Percentiles rank a stretch among this genome's conserved stretches.
These are phyloP conservation scores for Pyronema domesticum DNA, from an alignment of 495 filamentous ascomycete species.

Conservation along the genomic window DNA sequence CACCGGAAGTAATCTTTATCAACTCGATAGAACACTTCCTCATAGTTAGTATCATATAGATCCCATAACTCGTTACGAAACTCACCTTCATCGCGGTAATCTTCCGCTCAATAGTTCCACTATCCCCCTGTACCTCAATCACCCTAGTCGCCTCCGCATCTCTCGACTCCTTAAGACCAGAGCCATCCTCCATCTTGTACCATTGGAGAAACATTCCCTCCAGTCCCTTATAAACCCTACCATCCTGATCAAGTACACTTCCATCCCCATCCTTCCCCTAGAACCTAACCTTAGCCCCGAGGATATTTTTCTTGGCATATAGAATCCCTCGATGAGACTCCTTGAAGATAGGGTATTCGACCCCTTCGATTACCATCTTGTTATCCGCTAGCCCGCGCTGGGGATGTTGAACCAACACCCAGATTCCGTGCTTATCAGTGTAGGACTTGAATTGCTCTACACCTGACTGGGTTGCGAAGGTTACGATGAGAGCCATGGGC, in stretches of 20 bases:
- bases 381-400: background rate
- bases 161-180: too few species aligned
- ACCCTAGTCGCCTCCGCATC: too few species aligned
- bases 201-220: constrained; percentile 47
- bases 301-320: background rate
- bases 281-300: background rate
- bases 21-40: too few species aligned
- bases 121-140: too few species aligned
- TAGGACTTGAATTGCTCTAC: background rate
- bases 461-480: background rate
- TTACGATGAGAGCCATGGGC: background rate
- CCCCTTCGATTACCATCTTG: background rate
- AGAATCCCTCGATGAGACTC: background rate
- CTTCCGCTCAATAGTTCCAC: too few species aligned
- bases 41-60: too few species aligned
- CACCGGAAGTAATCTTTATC: too few species aligned
- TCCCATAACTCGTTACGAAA: too few species aligned
- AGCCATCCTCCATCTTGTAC: constrained; percentile 39
- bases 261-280: background rate
- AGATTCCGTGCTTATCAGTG: background rate
- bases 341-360: background rate
- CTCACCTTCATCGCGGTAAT: too few species aligned
- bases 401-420: background rate
- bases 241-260: background rate
- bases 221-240: constrained; percentile 6